These are phyloP conservation scores for Eutrema japonicum DNA, from an alignment of 345 rosid species.

Conservation along the genomic window DNA sequence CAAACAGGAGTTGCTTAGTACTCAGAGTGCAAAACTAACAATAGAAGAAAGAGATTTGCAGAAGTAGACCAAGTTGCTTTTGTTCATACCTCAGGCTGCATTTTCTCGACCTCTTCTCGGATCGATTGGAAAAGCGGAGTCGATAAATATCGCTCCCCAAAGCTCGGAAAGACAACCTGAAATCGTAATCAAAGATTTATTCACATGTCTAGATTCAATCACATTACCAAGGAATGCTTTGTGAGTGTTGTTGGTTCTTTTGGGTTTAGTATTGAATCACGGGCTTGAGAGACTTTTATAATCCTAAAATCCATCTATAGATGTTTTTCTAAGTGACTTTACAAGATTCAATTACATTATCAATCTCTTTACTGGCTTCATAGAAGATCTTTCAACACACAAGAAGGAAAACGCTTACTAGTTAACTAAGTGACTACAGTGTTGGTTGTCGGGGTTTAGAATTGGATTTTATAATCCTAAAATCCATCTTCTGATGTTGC, in stretches of 20 bases:
- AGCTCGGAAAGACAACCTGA: slow-evolving; percentile 96
- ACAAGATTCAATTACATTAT: background rate
- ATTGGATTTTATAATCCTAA: background rate
- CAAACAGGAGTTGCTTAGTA: slow-evolving; percentile 11
- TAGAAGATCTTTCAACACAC: background rate
- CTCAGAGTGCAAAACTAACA: slow-evolving; percentile 9
- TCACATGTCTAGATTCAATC: background rate
- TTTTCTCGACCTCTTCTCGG: slow-evolving; percentile 83
- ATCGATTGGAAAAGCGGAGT: slow-evolving; percentile 89
- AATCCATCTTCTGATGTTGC: background rate
- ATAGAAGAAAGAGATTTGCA: background rate
- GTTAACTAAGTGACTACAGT: background rate
- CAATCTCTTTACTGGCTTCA: background rate
- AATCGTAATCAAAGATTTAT: background rate
- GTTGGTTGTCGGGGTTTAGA: slow-evolving; percentile 9
- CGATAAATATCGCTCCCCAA: slow-evolving; percentile 89
- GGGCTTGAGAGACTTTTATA: no score
- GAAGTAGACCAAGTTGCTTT: slow-evolving; percentile 6
- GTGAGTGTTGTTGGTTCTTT: no score
- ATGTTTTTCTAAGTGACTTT: no score
- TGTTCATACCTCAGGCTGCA: slow-evolving; percentile 70
- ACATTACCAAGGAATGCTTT: background rate
- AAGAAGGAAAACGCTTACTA: background rate
- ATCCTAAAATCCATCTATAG: no score
- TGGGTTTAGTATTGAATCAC: no score